Conservation (phyloP, 2,329 filamentous ascomycete genomes). For the Lachnum nothofagi region DNA sequence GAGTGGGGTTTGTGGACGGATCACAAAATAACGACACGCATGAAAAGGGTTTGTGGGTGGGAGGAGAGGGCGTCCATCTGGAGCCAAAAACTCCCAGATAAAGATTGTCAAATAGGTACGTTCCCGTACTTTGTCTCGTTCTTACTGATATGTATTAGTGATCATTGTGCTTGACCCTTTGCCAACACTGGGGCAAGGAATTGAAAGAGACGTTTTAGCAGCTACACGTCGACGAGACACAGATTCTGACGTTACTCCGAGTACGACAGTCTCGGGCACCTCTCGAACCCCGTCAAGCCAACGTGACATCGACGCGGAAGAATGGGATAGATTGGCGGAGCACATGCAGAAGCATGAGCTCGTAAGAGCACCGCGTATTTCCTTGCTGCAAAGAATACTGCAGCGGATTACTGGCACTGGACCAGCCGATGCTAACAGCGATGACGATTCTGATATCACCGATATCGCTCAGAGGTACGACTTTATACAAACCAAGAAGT, state of each 20-base stretch:
- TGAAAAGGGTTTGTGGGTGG: constrained; percentile 14
- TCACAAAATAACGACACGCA: constrained; percentile 7
- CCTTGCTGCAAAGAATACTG: not conserved
- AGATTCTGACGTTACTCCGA: not conserved
- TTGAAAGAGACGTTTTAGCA: not conserved
- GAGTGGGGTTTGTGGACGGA: constrained; percentile 19
- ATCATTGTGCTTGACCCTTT: constrained; percentile 11
- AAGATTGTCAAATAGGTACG: constrained; percentile 8
- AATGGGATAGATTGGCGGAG: not conserved
- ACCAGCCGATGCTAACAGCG: not conserved
- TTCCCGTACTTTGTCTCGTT: not conserved
- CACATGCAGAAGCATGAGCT: constrained; percentile 1
- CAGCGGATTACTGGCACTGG: not conserved
- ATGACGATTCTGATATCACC: not conserved
- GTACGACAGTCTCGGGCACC: not conserved
- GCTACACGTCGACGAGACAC: not conserved
- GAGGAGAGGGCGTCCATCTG: constrained; percentile 24
- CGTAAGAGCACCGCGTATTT: not conserved
- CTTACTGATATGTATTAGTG: not conserved
- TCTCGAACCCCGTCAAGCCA: not conserved
- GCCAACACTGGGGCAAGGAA: constrained; percentile 4
- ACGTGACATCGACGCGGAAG: not conserved
- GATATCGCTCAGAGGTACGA: not conserved
- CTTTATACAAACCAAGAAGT: not conserved
- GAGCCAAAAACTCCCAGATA: constrained; percentile 9